Conservation (phyloP, 257 asterid species). For the Nicotiana benthamiana region DNA sequence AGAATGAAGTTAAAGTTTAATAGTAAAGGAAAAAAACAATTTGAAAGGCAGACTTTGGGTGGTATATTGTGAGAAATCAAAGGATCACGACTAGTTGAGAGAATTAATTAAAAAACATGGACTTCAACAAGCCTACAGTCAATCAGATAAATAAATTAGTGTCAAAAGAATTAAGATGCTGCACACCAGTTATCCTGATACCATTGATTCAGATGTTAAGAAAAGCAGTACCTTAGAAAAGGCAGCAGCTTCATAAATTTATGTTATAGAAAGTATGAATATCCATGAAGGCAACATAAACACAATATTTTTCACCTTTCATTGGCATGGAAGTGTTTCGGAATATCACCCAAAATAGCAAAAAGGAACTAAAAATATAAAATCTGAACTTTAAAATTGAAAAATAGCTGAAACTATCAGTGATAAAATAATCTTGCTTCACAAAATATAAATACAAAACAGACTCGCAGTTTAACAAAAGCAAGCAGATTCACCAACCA, state of each 20-base stretch:
- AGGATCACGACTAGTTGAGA: background rate
- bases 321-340: background rate
- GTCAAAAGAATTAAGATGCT: background rate
- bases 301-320: background rate
- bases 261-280: background rate
- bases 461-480: background rate
- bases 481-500: background rate
- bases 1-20: background rate
- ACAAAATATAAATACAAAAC: background rate
- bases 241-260: background rate
- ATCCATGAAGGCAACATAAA: background rate
- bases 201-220: background rate
- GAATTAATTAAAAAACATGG: background rate
- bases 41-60: background rate
- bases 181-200: background rate
- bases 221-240: background rate
- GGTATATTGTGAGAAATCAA: background rate
- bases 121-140: background rate
- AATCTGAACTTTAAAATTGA: too few relatives aligned
- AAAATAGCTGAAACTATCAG: background rate
- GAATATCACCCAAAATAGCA: background rate
- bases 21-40: background rate
- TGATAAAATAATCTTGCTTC: background rate
- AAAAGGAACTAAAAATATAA: background rate
- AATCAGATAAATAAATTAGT: background rate